phyloP scores from a whole-genome alignment of 2,329 filamentous ascomycete genomes.

The Venturiaceae sp. region DNA sequence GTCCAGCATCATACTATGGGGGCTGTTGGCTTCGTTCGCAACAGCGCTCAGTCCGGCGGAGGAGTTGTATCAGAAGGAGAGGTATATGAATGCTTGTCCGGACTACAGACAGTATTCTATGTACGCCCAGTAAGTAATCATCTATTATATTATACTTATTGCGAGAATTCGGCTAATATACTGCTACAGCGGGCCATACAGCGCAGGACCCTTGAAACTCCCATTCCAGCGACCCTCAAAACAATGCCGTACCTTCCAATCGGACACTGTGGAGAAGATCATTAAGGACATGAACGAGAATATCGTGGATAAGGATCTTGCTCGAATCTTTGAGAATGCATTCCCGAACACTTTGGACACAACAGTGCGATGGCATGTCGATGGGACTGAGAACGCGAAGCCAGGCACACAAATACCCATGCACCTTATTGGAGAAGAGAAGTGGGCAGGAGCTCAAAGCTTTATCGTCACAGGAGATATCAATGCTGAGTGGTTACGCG shows the following conservation, averaged over 20 bases:
- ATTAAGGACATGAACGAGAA: conserved; percentile 72
- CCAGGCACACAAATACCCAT: conserved; percentile 17
- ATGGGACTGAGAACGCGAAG: conserved; percentile 38
- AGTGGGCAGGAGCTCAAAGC: conserved; percentile 78
- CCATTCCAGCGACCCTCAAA: conserved; percentile 77
- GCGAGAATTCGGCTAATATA: conserved; percentile 15
- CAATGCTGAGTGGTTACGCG: conserved; percentile 83
- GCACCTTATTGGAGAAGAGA: conserved; percentile 37
- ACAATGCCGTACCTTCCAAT: conserved; percentile 82
- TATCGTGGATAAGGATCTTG: conserved; percentile 78
- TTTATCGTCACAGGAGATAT: conserved; percentile 94
- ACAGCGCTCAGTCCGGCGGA: not conserved
- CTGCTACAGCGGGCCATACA: conserved; percentile 58
- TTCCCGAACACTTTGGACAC: conserved; percentile 90
- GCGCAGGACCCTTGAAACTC: conserved; percentile 65
- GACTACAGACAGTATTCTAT: conserved; percentile 55
- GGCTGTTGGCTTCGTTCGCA: not conserved
- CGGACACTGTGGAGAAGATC: conserved; percentile 75
- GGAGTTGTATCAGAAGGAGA: conserved; percentile 1
- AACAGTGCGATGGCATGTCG: conserved; percentile 78
- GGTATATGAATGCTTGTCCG: conserved; percentile 40
- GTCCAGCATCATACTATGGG: not conserved
- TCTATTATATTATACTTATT: conserved; percentile 5
- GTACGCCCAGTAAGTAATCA: conserved; percentile 45
- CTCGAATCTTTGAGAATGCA: conserved; percentile 87